Conservation (phyloP, 2,329 filamentous ascomycete genomes). For the Colletotrichum sp. region DNA sequence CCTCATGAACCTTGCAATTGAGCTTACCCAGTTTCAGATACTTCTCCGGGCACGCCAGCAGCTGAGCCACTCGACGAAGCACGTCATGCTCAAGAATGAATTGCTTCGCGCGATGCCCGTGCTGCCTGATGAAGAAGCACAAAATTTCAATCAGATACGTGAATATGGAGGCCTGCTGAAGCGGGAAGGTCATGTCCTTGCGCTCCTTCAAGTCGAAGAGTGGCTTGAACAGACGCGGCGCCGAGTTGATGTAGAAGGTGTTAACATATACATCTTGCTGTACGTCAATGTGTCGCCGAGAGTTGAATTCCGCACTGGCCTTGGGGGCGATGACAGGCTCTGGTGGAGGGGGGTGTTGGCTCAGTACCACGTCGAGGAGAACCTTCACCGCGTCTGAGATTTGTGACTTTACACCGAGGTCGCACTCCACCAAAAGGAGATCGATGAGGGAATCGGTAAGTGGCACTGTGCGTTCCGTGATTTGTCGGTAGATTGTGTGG, state of each 20-base stretch:
- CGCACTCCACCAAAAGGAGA: slow-evolving; percentile 86
- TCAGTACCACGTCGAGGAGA: slow-evolving; percentile 73
- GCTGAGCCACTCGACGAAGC: slow-evolving; percentile 78
- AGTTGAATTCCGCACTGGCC: not conserved
- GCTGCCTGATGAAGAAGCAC: slow-evolving; percentile 91
- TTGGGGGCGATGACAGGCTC: not conserved
- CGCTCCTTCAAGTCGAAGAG: slow-evolving; percentile 79
- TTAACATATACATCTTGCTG: slow-evolving; percentile 87
- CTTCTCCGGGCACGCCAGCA: slow-evolving; percentile 85
- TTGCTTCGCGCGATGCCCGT: slow-evolving; percentile 84
- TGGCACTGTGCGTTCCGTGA: slow-evolving; percentile 84
- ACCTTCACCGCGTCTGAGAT: slow-evolving; percentile 96
- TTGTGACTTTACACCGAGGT: slow-evolving; percentile 93
- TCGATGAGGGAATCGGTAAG: slow-evolving; percentile 94
- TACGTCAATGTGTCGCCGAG: slow-evolving; percentile 51
- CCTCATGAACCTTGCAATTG: not conserved
- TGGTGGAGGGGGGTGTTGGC: not conserved
- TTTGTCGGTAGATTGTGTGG: slow-evolving; percentile 88
- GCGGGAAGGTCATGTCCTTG: slow-evolving; percentile 72
- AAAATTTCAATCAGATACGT: slow-evolving; percentile 91
- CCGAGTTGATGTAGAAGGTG: slow-evolving; percentile 88
- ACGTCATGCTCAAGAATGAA: slow-evolving; percentile 85
- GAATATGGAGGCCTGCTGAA: slow-evolving; percentile 89
- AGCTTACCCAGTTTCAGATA: slow-evolving; percentile 85
- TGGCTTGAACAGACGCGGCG: slow-evolving; percentile 84